Evolutionary conservation across 306 rosid species (phyloP).

Genomic region (Hippophae tibetana): DNA sequence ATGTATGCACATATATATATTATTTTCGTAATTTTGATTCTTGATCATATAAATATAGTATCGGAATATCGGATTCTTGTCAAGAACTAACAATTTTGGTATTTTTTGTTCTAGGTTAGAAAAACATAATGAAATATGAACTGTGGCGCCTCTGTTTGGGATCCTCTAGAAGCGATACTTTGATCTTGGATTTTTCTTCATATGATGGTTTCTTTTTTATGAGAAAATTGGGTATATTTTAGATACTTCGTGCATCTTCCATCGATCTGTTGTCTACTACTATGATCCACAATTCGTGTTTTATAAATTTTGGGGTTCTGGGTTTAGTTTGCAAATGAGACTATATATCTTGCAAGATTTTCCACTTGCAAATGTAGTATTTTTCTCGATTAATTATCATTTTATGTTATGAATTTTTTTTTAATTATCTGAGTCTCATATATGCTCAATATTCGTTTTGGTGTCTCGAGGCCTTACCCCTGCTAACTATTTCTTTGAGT

Average conservation of each 20-base stretch:
- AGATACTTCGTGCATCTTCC: background rate
- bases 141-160: background rate
- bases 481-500: too few species aligned
- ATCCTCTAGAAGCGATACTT: background rate
- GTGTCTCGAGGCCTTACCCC: too few species aligned
- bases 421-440: too few species aligned
- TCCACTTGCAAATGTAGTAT: background rate
- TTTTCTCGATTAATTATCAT: background rate
- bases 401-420: too few species aligned
- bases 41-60: background rate
- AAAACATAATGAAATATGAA: background rate
- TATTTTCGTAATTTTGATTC: background rate
- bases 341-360: background rate
- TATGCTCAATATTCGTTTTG: too few species aligned
- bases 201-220: background rate
- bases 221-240: background rate
- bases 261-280: background rate
- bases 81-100: background rate
- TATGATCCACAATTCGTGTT: too few species aligned
- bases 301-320: too few species aligned
- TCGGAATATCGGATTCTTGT: background rate
- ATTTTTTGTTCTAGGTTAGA: background rate
- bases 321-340: slow-evolving; percentile 3
- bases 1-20: too few species aligned
- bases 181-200: slow-evolving; percentile 3